phyloP scores from a whole-genome alignment of 257 asterid genomes.

The Nicotiana paniculata region DNA sequence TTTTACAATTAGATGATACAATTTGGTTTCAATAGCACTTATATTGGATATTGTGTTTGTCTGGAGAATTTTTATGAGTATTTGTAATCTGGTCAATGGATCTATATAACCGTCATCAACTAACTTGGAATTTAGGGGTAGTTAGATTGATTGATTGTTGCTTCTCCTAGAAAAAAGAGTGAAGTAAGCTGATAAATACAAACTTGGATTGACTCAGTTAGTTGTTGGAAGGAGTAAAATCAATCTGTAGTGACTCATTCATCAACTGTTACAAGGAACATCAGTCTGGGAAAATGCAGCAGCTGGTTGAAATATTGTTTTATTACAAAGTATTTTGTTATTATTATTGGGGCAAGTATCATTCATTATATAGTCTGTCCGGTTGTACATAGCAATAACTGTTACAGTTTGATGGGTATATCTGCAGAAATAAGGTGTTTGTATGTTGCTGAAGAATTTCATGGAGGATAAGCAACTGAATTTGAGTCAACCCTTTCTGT shows the following conservation, averaged over 20 bases:
- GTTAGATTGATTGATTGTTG: not conserved
- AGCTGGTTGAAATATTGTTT: not conserved
- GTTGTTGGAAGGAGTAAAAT: not conserved
- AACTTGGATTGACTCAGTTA: not conserved
- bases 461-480: constrained; percentile 55
- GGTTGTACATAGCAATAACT: not conserved
- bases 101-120: too few relatives aligned
- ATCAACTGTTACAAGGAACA: not conserved
- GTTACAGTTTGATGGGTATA: constrained; percentile 1
- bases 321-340: not conserved
- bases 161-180: not conserved
- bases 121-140: not conserved
- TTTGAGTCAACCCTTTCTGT: constrained; percentile 38
- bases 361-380: not conserved
- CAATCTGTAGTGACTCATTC: not conserved
- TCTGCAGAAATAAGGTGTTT: constrained; percentile 18
- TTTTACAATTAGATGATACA: not conserved
- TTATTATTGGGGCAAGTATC: not conserved
- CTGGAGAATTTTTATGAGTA: not conserved
- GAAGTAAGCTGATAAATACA: not conserved
- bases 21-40: not conserved
- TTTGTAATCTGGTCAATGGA: not conserved
- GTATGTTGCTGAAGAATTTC: constrained; percentile 27
- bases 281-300: not conserved
- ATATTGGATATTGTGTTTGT: not conserved